Evolutionary conservation across 805 yeast species (phyloP).

Genomic region (Ogataea thermomethanolica): DNA sequence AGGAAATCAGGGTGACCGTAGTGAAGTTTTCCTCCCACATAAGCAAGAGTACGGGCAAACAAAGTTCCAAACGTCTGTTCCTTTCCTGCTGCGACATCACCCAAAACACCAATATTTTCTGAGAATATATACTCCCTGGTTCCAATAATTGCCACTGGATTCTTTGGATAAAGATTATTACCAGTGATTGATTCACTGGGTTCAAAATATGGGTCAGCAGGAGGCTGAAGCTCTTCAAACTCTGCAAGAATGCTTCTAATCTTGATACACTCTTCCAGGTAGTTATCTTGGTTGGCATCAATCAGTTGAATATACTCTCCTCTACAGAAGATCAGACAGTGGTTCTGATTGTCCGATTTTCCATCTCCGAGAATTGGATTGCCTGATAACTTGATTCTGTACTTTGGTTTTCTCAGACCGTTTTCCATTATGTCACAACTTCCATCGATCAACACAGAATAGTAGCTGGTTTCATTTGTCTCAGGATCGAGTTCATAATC

Average conservation of each 20-base stretch:
- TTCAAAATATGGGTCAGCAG: constrained; percentile 27
- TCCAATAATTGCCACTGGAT: constrained; percentile 80
- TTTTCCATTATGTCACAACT: constrained; percentile 55
- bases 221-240: constrained; percentile 53
- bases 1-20: constrained; percentile 87
- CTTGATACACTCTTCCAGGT: constrained; percentile 76
- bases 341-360: constrained; percentile 80
- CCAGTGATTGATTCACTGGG: constrained; percentile 12
- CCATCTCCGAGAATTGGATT: constrained; percentile 85
- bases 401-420: constrained; percentile 60
- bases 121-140: constrained; percentile 82
- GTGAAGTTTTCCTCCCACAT: constrained; percentile 78
- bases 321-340: constrained; percentile 66
- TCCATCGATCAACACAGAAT: constrained; percentile 70
- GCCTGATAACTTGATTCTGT: constrained; percentile 65
- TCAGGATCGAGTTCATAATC: constrained; percentile 48
- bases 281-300: constrained; percentile 84
- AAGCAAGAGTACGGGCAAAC: constrained; percentile 78
- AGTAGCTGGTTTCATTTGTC: constrained; percentile 45
- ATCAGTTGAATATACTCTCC: constrained; percentile 79
- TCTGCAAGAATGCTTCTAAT: constrained; percentile 72
- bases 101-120: constrained; percentile 76
- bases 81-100: constrained; percentile 85
- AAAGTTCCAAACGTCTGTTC: constrained; percentile 86
- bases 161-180: constrained; percentile 22